These are phyloP conservation scores for Hanseniaspora lachancei DNA, from an alignment of 805 yeast species.

Conservation along the genomic window DNA sequence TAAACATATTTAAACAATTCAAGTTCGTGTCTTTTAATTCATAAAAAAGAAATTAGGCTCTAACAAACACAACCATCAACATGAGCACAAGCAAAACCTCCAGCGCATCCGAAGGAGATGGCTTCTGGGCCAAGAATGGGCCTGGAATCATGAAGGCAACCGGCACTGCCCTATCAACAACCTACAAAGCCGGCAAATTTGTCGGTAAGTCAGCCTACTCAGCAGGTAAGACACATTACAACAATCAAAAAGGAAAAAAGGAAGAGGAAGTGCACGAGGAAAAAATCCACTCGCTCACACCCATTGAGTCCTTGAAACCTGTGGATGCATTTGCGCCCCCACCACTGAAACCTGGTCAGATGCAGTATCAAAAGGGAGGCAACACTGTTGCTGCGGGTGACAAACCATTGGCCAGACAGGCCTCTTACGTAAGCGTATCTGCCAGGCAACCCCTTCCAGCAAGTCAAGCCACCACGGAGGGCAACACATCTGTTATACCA, in stretches of 20 bases:
- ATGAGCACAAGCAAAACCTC: background rate
- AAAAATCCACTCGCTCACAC: constrained; percentile 4
- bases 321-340: constrained; percentile 6
- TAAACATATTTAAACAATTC: no score
- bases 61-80: background rate
- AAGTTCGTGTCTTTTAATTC: no score
- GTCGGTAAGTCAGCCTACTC: constrained; percentile 32
- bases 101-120: background rate
- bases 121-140: constrained; percentile 33
- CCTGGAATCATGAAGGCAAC: constrained; percentile 29
- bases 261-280: constrained; percentile 9
- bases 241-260: constrained; percentile 17
- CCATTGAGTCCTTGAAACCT: constrained; percentile 8
- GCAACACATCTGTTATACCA: constrained; percentile 8
- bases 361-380: constrained; percentile 9
- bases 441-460: background rate
- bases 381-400: constrained; percentile 10
- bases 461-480: background rate
- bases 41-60: no score
- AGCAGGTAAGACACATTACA: constrained; percentile 29
- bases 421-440: constrained; percentile 7
- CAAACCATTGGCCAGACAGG: constrained; percentile 13
- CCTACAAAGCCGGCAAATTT: constrained; percentile 30
- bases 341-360: constrained; percentile 14
- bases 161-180: constrained; percentile 27